Conservation (phyloP, 1,139 yeast species). For the Geotrichum europaeum region DNA sequence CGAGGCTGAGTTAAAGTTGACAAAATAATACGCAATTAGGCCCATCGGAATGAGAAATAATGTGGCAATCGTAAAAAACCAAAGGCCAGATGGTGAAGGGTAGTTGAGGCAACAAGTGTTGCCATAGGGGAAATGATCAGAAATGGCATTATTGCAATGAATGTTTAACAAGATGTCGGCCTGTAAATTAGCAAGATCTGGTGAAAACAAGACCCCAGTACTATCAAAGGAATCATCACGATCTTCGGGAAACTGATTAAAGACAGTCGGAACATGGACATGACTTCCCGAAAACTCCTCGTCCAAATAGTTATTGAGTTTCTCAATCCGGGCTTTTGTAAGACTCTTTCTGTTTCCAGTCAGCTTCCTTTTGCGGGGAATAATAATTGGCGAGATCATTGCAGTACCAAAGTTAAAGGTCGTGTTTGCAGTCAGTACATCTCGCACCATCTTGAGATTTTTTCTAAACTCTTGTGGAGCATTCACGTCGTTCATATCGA, state of each 20-base stretch:
- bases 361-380: constrained; percentile 19
- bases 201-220: constrained; percentile 20
- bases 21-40: constrained; percentile 2
- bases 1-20: not conserved
- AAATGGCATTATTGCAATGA: constrained; percentile 23
- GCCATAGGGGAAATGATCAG: constrained; percentile 22
- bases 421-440: constrained; percentile 5
- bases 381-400: constrained; percentile 17
- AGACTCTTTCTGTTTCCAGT: constrained; percentile 16
- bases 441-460: constrained; percentile 17
- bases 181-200: constrained; percentile 20
- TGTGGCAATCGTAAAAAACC: constrained; percentile 5
- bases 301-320: constrained; percentile 18
- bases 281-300: constrained; percentile 11
- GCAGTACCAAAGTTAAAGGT: constrained; percentile 10
- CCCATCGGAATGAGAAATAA: constrained; percentile 8
- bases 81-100: constrained; percentile 19
- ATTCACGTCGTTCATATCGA: constrained; percentile 19
- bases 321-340: constrained; percentile 15
- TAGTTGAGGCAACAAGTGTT: constrained; percentile 25
- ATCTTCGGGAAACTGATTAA: constrained; percentile 19
- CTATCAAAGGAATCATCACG: constrained; percentile 17
- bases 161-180: constrained; percentile 23
- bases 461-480: constrained; percentile 15
- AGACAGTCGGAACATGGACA: constrained; percentile 21